These are phyloP conservation scores for Talaromyces funiculosus DNA, from an alignment of 2,329 filamentous ascomycete genomes.

Conservation along the genomic window DNA sequence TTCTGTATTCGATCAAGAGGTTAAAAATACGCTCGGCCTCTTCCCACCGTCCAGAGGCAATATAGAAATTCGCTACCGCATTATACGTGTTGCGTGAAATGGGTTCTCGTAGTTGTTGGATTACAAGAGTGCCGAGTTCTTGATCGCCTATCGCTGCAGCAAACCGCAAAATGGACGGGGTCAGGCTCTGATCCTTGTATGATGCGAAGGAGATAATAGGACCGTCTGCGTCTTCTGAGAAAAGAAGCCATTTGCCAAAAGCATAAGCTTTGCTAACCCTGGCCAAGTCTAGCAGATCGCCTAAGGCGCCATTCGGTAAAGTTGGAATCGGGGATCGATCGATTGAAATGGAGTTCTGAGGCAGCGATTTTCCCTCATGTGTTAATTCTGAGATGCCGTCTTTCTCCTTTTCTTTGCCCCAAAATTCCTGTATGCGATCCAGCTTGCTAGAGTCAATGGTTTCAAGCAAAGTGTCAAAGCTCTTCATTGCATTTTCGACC, in stretches of 20 bases:
- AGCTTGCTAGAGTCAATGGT: conserved; percentile 33
- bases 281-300: conserved; percentile 47
- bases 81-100: conserved; percentile 32
- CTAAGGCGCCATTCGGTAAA: conserved; percentile 45
- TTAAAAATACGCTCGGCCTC: conserved; percentile 27
- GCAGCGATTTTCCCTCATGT: conserved; percentile 1
- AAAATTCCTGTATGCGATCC: conserved; percentile 29
- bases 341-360: conserved; percentile 15
- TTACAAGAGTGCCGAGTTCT: conserved; percentile 25
- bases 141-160: conserved; percentile 46
- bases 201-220: conserved; percentile 44
- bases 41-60: conserved; percentile 31
- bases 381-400: background rate
- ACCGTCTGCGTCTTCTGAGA: conserved; percentile 49
- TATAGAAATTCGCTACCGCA: conserved; percentile 30
- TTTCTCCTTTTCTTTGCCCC: conserved; percentile 13
- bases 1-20: conserved; percentile 28
- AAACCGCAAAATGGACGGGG: conserved; percentile 51
- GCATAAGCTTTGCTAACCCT: conserved; percentile 43
- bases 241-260: conserved; percentile 51
- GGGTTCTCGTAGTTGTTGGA: conserved; percentile 27
- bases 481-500: conserved; percentile 24
- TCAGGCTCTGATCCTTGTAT: conserved; percentile 45
- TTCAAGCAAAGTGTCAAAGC: conserved; percentile 29
- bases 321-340: conserved; percentile 30